Evolutionary conservation across 495 filamentous ascomycete species (phyloP), one percentile per base, ranked within the genome.

Genomic region (Polyplosphaeria fusca): DNA sequence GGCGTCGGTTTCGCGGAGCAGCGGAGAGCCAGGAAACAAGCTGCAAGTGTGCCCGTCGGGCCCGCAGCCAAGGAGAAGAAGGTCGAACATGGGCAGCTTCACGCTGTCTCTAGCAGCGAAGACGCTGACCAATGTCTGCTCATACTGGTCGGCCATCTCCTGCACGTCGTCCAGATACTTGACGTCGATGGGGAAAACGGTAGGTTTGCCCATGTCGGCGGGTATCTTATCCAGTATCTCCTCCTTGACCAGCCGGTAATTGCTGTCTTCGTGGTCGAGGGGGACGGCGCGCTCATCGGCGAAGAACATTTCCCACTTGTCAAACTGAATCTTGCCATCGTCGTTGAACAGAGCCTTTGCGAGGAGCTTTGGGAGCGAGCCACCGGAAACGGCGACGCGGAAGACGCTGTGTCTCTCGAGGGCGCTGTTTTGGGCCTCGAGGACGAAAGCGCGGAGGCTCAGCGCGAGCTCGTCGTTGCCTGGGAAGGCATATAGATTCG

Each of bases 41-140:
- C 85, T 90, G 86, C 94, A 97, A 22, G 93, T 96, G 73, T 98
- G 93, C 32, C 93, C 93, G 68, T 98, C 93, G 14, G 92, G 93
- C 2, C 93, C 93, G 63, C 87, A 92, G 53, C 93, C 93, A 40
- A 98, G 82, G 16, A 98, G 79, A 19, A 98, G 77, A 23, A 98
- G 78, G 67, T 98, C 93, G 67, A 98, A 98, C 59, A 95, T 86
- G 52, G 93, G 93, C 25, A 96, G 52, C 53, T 62, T 69, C 43
- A 74, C 72, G 41, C 68, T 71, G 54, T 74, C 72, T 5, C 70
- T 51, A 2, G 71, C 70, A 11, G 72, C 72, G 42, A 74, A 74
- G 25, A 53, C 84, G 47, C 71, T 75, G 65, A 96, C 91, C 38
- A 98, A 79, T n/a, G 76, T 74, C 68, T 96, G 83, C 76, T 96